A percentile compares a stretch with the other conserved stretches of the same genome.
phyloP scores from a whole-genome alignment of 2,329 filamentous ascomycete species.

The Penicillium sp. region DNA sequence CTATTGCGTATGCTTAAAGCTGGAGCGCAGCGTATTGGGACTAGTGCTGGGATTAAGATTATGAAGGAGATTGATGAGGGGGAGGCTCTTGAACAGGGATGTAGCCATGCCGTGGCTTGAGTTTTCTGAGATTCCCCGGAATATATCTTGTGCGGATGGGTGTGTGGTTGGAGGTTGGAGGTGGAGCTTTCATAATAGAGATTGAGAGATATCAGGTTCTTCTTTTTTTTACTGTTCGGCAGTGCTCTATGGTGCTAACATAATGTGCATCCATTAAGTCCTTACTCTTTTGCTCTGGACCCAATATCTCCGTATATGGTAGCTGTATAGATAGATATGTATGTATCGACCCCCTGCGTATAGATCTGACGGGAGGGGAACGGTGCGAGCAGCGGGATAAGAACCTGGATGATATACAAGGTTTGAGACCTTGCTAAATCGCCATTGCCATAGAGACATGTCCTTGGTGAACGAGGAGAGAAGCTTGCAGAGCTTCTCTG shows the following conservation, averaged over 20 bases:
- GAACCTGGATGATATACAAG: not conserved
- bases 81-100: conserved; percentile 22
- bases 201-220: not conserved
- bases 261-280: not conserved
- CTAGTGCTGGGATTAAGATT: conserved; percentile 57
- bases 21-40: conserved; percentile 58
- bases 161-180: not conserved
- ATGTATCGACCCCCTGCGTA: not conserved
- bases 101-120: conserved; percentile 17
- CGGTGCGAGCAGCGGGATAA: not conserved
- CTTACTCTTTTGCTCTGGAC: not conserved
- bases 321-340: not conserved
- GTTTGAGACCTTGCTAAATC: not conserved
- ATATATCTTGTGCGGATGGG: not conserved
- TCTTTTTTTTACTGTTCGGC: not conserved
- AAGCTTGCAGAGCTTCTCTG: not conserved
- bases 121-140: not conserved
- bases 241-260: not conserved
- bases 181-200: not conserved
- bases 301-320: not conserved
- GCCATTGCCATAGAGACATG: not conserved
- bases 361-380: not conserved
- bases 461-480: not conserved
- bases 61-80: conserved; percentile 45
- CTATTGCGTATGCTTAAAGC: conserved; percentile 56